Base-by-base conservation (phyloP, 1,139 yeast species). In the Lodderomyces metapsilosis region DNA sequence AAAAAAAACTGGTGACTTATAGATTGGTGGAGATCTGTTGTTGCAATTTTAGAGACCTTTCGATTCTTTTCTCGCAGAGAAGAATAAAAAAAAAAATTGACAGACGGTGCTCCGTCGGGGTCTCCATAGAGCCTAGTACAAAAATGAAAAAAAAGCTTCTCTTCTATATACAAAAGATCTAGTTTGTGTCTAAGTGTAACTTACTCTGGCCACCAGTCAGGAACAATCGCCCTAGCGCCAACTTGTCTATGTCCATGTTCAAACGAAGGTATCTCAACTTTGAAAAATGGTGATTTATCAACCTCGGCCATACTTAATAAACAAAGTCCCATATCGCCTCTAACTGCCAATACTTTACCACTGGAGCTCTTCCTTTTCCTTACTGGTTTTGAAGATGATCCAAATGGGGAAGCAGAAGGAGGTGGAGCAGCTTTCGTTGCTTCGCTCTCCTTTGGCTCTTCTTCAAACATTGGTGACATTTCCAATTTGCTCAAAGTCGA, bases 321-420 rank as follows among this genome's bases (percentile, higher is more conserved):
- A 7, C 86, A 85, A 24, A 88, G 71, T 0, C 96, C 96, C 25
- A 78, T 58, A 46, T 82, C 78, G 7, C 82, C 87, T 21, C 74
- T 59, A 0, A 74, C 60, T 1, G 82, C 62, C 11, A 88, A 57
- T 7, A 89, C 56, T 12, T 78, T 74, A 0, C 96, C 96, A 2
- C 76, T 68, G 5, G 79, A 68, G 21, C 66, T 58, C 47, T 64
- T 63, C 39, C 75, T 61, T 43, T 64, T 64, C 33, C 71, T 52
- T 36, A 56, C 58, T 38, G 59, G 54, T 41, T 52, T 61, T 3
- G 52, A 46, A n/a, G 63, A 55, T 13, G 48, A 43, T 3, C 66
- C 68, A 48, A 68, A 68, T 1, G 79, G 74, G 21, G 61, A 58
- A 3, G 53, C 38, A 10, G 58, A 51, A 23, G 21, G 42, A 5